Evolutionary conservation across 352 stramenopile genomes (phyloP).

Genomic region (Peronospora tabacina): DNA sequence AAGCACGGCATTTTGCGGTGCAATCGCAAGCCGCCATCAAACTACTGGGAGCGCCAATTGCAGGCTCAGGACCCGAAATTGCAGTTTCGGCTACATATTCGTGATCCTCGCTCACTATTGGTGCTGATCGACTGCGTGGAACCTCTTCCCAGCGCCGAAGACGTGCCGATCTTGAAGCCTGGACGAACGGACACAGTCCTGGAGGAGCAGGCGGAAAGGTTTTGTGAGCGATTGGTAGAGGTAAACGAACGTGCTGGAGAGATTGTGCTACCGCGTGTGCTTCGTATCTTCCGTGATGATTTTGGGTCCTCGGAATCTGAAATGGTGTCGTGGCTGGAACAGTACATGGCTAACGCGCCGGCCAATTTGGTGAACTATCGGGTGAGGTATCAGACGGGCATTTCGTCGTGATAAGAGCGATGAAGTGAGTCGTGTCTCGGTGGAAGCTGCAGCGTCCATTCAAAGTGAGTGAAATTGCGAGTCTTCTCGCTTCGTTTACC

Average conservation of each 20-base stretch:
- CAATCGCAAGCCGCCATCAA: constrained; percentile 82
- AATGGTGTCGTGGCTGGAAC: constrained; percentile 79
- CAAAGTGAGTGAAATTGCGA: constrained; percentile 5
- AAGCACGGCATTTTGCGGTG: constrained; percentile 83
- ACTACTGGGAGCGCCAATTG: constrained; percentile 83
- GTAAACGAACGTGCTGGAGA: constrained; percentile 48
- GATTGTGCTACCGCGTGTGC: constrained; percentile 62
- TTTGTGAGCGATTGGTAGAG: constrained; percentile 55
- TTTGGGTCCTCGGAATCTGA: constrained; percentile 78
- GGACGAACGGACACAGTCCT: constrained; percentile 79
- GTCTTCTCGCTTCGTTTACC: constrained; percentile 5
- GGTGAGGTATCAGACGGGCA: constrained; percentile 61
- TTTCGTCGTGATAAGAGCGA: constrained; percentile 46
- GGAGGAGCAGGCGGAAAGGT: constrained; percentile 76
- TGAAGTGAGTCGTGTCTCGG: not conserved
- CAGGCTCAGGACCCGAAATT: constrained; percentile 76
- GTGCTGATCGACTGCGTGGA: constrained; percentile 75
- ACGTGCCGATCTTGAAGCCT: constrained; percentile 74
- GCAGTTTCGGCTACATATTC: constrained; percentile 80
- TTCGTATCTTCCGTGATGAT: constrained; percentile 81
- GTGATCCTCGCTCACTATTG: constrained; percentile 72
- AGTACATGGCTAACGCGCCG: constrained; percentile 76
- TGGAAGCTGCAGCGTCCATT: constrained; percentile 10
- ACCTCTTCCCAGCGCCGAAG: constrained; percentile 42
- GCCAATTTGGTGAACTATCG: constrained; percentile 69